These are phyloP conservation scores for Cyanidioschyzon merolae DNA, from an alignment of 23 red algal genomes.

Conservation along the genomic window DNA sequence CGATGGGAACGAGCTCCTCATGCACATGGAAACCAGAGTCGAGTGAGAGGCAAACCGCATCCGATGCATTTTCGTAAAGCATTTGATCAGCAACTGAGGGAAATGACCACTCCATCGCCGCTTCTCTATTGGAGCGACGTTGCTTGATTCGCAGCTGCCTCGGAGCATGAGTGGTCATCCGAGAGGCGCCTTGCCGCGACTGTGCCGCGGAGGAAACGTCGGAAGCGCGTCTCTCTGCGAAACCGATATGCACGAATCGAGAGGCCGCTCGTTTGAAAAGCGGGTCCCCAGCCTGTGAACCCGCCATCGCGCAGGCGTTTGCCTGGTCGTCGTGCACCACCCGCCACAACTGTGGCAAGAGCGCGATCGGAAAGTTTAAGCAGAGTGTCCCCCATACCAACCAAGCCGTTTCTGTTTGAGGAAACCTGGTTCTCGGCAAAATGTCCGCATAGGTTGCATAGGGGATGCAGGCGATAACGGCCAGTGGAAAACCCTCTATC, in stretches of 20 bases:
- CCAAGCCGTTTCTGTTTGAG: background rate
- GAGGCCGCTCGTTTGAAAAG: background rate
- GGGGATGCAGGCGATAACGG: background rate
- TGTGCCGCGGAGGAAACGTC: background rate
- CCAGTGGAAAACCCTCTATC: background rate
- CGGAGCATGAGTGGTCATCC: background rate
- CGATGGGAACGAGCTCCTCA: background rate
- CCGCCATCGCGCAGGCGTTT: background rate
- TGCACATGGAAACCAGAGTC: background rate
- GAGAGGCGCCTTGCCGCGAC: background rate
- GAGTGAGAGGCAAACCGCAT: background rate
- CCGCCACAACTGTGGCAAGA: constrained; percentile 23
- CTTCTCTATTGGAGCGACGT: background rate
- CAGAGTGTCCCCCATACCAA: background rate
- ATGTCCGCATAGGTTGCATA: background rate
- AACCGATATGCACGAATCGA: background rate
- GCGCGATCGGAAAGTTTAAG: constrained; percentile 15
- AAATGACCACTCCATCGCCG: background rate
- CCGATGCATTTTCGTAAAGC: constrained; percentile 4
- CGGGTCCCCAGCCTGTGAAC: background rate
- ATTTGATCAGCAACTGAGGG: constrained; percentile 4
- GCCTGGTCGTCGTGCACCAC: constrained; percentile 5
- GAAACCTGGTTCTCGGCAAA: background rate
- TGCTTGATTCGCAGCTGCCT: background rate
- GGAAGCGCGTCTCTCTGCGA: background rate